Evolutionary conservation across 1,284 basidiomycete species (phyloP).

Genomic region (Vanrija humicola): DNA sequence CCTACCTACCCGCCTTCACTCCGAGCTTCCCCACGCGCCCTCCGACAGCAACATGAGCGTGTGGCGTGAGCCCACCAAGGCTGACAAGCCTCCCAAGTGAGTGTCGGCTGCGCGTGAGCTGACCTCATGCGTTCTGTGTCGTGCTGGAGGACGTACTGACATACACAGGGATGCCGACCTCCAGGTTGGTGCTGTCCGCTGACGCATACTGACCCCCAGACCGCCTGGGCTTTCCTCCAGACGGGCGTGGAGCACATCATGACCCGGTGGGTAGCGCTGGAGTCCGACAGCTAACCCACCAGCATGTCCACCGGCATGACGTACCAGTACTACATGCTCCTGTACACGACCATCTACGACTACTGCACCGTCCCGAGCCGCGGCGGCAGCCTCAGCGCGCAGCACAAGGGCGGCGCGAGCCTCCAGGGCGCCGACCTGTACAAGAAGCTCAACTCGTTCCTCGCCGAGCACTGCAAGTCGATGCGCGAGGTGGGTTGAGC

Average conservation of each 20-base stretch:
- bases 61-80: constrained; percentile 21
- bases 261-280: constrained; percentile 55
- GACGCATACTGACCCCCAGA: constrained; percentile 47
- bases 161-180: constrained; percentile 30
- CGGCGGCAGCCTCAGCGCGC: constrained; percentile 18
- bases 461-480: constrained; percentile 68
- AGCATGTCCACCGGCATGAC: constrained; percentile 81
- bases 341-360: constrained; percentile 94
- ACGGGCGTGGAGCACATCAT: constrained; percentile 90
- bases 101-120: constrained; percentile 4
- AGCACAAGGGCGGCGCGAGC: constrained; percentile 72
- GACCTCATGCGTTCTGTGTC: not conserved
- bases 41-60: constrained; percentile 2
- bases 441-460: constrained; percentile 80
- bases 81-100: constrained; percentile 40
- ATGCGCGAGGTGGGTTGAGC: constrained; percentile 59
- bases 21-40: no score
- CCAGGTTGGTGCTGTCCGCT: constrained; percentile 12
- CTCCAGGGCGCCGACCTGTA: constrained; percentile 94
- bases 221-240: constrained; percentile 84
- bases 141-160: constrained; percentile 3
- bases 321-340: constrained; percentile 85
- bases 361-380: constrained; percentile 65
- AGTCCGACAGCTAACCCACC: not conserved
- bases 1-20: no score